Base-by-base conservation (phyloP, 345 rosid genomes). In the Citrus reticulata region DNA sequence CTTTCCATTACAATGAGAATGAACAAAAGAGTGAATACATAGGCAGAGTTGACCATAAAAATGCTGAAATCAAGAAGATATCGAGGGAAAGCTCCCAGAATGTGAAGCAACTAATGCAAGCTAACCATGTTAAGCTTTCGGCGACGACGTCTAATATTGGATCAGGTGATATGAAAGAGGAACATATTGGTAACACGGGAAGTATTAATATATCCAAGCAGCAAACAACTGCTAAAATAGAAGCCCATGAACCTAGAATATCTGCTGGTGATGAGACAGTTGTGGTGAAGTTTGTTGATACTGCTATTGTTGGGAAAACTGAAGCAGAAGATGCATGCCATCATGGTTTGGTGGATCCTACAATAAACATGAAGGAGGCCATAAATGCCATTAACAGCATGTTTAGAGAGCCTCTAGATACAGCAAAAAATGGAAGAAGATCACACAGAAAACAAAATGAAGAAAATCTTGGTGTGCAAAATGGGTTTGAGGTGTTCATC, bases 331-430 rank as follows among this genome's bases (percentile, higher is more conserved):
- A 90, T 83, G 94, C 91, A 46, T 86, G 93, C 82, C 97, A 92
- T 88, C 97, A 91, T 83, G 95, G 97, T 81, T 82, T 93, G 62
- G 93, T 92, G 80, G 99, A 93, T 69, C 98, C 97, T 42, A 95
- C 97, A 4, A 79, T 95, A 81, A 92, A 90, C 85, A 85, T 87
- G 91, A 91, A 93, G 83, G 98, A 95, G 85, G 98, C 97, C 74
- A 87, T 92, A 88, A 87, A 91, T 84, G 91, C 86, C 74, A 92
- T 93, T 81, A 91, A 92, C 76, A 83, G 83, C 90, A 91, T 93
- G 99, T 93, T 93, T 84, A 77, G 86, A 69, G 93, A 95, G 87
- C 99, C 98, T 72, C 74, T 93, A 46, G 98, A 91, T 81, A 77
- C 83, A 72, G 89, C 85, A 83, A 86, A 93, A 72, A 57, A 80